Percentiles rank a stretch among this genome's conserved stretches.
Evolutionary conservation across 2,329 filamentous ascomycete species (phyloP).

Genomic region (Apiospora hydei): DNA sequence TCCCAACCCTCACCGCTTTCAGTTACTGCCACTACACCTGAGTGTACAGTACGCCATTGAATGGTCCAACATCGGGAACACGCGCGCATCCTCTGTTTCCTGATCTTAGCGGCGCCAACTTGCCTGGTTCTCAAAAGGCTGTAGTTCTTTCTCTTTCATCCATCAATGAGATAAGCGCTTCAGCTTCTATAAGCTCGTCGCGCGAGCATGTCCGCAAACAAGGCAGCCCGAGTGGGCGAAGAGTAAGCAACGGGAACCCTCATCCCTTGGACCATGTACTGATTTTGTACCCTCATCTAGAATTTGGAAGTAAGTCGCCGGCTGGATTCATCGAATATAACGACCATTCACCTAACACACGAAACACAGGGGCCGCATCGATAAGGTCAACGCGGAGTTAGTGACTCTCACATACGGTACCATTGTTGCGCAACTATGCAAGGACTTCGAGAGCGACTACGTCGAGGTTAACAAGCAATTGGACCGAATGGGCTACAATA

Average conservation of each 20-base stretch:
- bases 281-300: conserved; percentile 52
- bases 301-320: conserved; percentile 84
- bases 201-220: conserved; percentile 63
- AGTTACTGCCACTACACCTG: conserved; percentile 19
- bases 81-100: neutral
- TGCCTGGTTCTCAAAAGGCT: conserved; percentile 21
- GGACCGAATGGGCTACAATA: conserved; percentile 99
- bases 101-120: neutral
- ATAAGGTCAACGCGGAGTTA: conserved; percentile 97
- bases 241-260: conserved; percentile 54
- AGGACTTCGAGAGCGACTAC: conserved; percentile 95
- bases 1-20: conserved; percentile 26
- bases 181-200: conserved; percentile 35
- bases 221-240: conserved; percentile 67
- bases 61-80: conserved; percentile 12
- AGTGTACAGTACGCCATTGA: conserved; percentile 7
- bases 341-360: conserved; percentile 7
- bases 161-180: conserved; percentile 36
- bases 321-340: neutral
- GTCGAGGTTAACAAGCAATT: conserved; percentile 96
- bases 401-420: conserved; percentile 98
- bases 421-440: conserved; percentile 94
- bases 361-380: conserved; percentile 78
- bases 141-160: conserved; percentile 23
- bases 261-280: conserved; percentile 40